Evolutionary conservation across 208 protist genomes (phyloP).

Genomic region (Leishmania major): DNA sequence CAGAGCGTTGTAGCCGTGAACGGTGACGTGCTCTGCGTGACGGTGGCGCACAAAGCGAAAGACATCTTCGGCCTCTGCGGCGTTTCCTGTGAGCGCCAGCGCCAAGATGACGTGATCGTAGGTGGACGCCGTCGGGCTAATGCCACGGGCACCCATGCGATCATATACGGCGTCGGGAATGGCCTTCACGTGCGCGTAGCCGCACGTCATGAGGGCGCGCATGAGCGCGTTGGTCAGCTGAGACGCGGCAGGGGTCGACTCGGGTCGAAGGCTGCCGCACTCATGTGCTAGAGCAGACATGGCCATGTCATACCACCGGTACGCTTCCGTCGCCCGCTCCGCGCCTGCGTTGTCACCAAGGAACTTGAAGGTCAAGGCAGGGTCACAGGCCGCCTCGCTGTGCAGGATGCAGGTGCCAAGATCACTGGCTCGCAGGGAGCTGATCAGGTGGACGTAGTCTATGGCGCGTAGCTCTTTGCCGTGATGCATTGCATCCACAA

Average conservation of each 20-base stretch:
- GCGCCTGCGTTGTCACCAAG: slow-evolving; percentile 72
- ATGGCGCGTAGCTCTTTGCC: slow-evolving; percentile 34
- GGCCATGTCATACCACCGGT: slow-evolving; percentile 76
- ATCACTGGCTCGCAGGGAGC: slow-evolving; percentile 44
- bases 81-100: slow-evolving; percentile 75
- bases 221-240: slow-evolving; percentile 83
- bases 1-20: slow-evolving; percentile 78
- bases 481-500: slow-evolving; percentile 63
- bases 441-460: slow-evolving; percentile 63
- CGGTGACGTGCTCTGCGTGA: slow-evolving; percentile 62
- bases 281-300: slow-evolving; percentile 35
- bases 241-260: slow-evolving; percentile 52
- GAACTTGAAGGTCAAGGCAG: slow-evolving; percentile 77
- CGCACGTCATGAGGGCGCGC: slow-evolving; percentile 72
- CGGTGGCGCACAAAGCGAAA: slow-evolving; percentile 68
- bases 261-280: slow-evolving; percentile 11
- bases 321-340: slow-evolving; percentile 78
- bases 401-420: slow-evolving; percentile 58
- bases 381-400: slow-evolving; percentile 73
- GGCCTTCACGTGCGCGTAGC: slow-evolving; percentile 72
- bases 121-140: slow-evolving; percentile 76
- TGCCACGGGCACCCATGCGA: slow-evolving; percentile 67
- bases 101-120: slow-evolving; percentile 80
- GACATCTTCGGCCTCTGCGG: slow-evolving; percentile 75
- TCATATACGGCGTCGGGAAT: slow-evolving; percentile 79